Percentiles rank a stretch among this genome's conserved stretches.
Conservation (phyloP, 2,329 filamentous ascomycete species). For the Scolecobasidium constrictum region DNA sequence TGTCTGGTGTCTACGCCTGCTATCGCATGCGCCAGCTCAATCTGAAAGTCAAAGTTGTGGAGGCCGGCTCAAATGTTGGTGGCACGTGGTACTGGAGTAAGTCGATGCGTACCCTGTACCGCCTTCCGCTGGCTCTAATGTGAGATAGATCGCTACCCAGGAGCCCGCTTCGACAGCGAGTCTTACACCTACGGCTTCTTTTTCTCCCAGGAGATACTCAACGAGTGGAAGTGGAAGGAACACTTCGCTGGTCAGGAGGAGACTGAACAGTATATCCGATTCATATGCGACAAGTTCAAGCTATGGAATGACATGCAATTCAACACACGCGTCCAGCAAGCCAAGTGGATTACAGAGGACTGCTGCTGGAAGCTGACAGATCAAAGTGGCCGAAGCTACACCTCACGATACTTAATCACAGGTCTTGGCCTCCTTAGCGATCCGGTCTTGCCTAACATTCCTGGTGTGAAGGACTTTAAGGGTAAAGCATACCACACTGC, state of each 20-base stretch:
- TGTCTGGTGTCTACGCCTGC: conserved; percentile 31
- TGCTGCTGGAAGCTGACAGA: conserved; percentile 39
- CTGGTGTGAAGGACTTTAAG: conserved; percentile 35
- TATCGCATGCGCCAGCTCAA: conserved; percentile 31
- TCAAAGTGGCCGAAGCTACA: conserved; percentile 45
- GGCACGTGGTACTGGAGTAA: conserved; percentile 31
- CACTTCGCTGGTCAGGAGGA: conserved; percentile 51
- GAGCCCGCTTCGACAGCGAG: conserved; percentile 37
- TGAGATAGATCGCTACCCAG: conserved; percentile 35
- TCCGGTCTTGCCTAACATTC: conserved; percentile 39
- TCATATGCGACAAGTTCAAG: conserved; percentile 41
- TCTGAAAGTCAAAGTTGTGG: conserved; percentile 26
- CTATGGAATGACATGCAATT: conserved; percentile 48
- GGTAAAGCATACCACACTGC: conserved; percentile 47
- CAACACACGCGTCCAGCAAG: conserved; percentile 43
- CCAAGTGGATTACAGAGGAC: conserved; percentile 41
- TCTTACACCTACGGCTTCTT: conserved; percentile 35
- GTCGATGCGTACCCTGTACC: background rate
- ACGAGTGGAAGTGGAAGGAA: conserved; percentile 43
- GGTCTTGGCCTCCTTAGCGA: conserved; percentile 49
- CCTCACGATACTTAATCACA: conserved; percentile 38
- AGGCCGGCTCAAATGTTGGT: conserved; percentile 29
- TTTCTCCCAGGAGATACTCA: conserved; percentile 30
- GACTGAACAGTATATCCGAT: conserved; percentile 41
- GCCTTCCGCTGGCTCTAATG: background rate